Percentiles rank a stretch among this genome's conserved stretches.
Evolutionary conservation across 768 basidiomycete species (phyloP).

Genomic region (Rhizopogon roseolus): DNA sequence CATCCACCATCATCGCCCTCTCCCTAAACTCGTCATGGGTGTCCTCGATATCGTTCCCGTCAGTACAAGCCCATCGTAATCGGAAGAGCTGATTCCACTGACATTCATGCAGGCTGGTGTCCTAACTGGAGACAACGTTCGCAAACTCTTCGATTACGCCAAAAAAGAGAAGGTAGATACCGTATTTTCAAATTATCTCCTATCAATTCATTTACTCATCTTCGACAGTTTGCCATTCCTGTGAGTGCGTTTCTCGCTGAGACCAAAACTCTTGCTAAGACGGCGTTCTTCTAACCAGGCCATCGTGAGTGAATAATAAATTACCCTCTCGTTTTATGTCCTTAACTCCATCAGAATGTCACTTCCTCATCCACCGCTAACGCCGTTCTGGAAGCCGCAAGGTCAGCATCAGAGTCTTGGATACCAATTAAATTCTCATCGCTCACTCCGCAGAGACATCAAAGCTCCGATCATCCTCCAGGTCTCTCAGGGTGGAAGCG

Average conservation of each 20-base stretch:
- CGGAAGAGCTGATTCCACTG: conserved; percentile 1
- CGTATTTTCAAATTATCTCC: conserved; percentile 3
- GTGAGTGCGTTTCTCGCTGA: conserved; percentile 41
- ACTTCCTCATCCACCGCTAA: conserved; percentile 96
- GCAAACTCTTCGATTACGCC: conserved; percentile 94
- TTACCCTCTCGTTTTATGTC: background rate
- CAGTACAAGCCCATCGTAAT: conserved; percentile 19
- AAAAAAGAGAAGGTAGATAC: conserved; percentile 83
- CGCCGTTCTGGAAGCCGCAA: conserved; percentile 92
- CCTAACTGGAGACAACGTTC: conserved; percentile 90
- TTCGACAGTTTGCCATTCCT: conserved; percentile 71
- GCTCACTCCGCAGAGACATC: conserved; percentile 58
- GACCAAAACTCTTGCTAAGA: background rate
- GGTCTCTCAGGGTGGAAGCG: conserved; percentile 94
- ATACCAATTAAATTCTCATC: conserved; percentile 6
- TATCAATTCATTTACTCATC: conserved; percentile 3
- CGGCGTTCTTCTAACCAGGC: conserved; percentile 39
- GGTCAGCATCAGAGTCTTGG: conserved; percentile 37
- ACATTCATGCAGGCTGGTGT: conserved; percentile 71
- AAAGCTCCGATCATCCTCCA: conserved; percentile 98
- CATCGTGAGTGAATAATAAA: conserved; percentile 52
- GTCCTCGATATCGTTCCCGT: conserved; percentile 84
- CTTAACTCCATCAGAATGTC: conserved; percentile 61
- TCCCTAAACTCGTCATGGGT: conserved; percentile 46
- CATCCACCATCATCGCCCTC: background rate